phyloP scores from a whole-genome alignment of 2,329 filamentous ascomycete species.

The Xylariales sp. region DNA sequence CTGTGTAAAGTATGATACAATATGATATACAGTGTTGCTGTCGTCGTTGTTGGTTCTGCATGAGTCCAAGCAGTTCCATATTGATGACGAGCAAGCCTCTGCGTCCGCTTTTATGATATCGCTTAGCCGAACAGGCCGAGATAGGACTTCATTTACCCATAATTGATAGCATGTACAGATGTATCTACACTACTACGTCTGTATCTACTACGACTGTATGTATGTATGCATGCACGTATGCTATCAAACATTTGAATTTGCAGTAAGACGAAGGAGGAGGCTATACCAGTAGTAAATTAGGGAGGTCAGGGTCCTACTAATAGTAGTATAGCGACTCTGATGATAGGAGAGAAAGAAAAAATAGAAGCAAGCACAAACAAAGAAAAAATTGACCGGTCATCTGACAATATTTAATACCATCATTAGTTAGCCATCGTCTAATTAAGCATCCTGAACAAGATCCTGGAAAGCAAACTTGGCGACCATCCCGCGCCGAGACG shows the following conservation, averaged over 20 bases:
- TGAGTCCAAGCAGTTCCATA: neutral
- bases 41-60: neutral
- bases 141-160: slow-evolving; percentile 14
- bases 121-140: slow-evolving; percentile 24
- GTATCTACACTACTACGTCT: neutral
- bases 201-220: too few species aligned
- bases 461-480: neutral
- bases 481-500: slow-evolving; percentile 21
- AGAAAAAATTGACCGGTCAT: slow-evolving; percentile 4
- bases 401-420: slow-evolving; percentile 6
- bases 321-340: too few species aligned
- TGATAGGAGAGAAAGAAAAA: neutral
- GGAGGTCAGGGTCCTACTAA: neutral
- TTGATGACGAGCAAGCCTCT: neutral
- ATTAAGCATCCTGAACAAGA: too few species aligned
- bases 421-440: neutral
- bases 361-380: neutral
- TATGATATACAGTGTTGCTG: neutral
- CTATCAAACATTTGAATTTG: slow-evolving; percentile 10
- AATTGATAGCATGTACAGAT: slow-evolving; percentile 17
- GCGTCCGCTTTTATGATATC: slow-evolving; percentile 14
- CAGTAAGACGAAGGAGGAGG: slow-evolving; percentile 3
- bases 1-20: neutral
- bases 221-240: neutral
- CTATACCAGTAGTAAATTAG: slow-evolving; percentile 13